These are phyloP conservation scores for Vanilla planifolia DNA, from an alignment of 106 monocot genomes.

Conservation along the genomic window DNA sequence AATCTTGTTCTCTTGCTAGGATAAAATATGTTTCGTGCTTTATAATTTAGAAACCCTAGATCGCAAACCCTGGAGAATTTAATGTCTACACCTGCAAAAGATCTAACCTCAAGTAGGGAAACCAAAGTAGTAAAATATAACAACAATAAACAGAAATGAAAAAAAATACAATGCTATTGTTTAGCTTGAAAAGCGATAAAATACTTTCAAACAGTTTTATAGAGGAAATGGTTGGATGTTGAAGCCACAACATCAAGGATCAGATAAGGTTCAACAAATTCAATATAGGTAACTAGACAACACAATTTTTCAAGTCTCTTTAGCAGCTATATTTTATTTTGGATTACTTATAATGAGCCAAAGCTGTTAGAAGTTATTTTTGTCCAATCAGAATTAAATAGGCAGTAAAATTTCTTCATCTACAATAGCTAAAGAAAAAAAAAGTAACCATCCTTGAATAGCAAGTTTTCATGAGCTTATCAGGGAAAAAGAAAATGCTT, in stretches of 20 bases:
- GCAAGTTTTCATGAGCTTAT: too few relatives aligned
- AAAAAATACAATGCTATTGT: too few relatives aligned
- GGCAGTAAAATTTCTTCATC: too few relatives aligned
- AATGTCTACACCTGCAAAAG: constrained; percentile 76
- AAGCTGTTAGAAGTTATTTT: too few relatives aligned
- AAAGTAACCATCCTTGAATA: too few relatives aligned
- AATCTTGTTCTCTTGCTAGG: constrained; percentile 55
- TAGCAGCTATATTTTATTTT: neutral
- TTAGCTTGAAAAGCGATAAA: too few relatives aligned
- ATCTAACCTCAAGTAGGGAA: constrained; percentile 8
- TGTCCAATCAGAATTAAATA: too few relatives aligned
- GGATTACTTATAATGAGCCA: too few relatives aligned
- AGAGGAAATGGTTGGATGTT: neutral
- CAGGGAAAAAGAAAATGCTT: too few relatives aligned
- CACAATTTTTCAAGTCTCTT: too few relatives aligned
- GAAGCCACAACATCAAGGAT: neutral
- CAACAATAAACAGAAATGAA: too few relatives aligned
- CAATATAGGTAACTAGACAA: neutral
- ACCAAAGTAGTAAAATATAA: neutral
- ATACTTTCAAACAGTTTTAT: neutral
- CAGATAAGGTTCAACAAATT: neutral
- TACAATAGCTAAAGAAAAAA: too few relatives aligned
- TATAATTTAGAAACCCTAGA: constrained; percentile 67
- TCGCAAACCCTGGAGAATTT: constrained; percentile 84
- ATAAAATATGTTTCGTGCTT: constrained; percentile 53